Evolutionary conservation across 495 filamentous ascomycete genomes (phyloP), one percentile per base, ranked within the genome.

Genomic region (Penicillium waksmanii): DNA sequence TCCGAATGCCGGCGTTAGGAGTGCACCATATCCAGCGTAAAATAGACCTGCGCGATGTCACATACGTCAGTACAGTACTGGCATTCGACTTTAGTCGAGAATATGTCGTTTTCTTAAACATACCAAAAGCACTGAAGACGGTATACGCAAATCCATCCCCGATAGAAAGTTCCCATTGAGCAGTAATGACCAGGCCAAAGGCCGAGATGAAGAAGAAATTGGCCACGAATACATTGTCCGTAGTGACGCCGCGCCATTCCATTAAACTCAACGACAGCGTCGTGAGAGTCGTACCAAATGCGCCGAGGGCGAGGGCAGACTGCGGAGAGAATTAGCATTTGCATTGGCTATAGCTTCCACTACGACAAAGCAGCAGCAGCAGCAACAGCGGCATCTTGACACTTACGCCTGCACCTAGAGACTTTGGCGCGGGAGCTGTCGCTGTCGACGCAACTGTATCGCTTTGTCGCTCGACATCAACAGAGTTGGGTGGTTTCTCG

Each of bases 61-160:
- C 3, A 23, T 23, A 23, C 23, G 23, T 23, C 23, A 23, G 23
- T 23, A 23, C 23, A 3, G 23, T 2, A 2, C 23, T 23, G 4
- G 23, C 23, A 23, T 23, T n/a, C n/a, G n/a, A n/a, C n/a, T n/a
- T 23, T 23, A 23, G 23, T 23, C 23, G 23, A 23, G 23, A 23
- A 23, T 23, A 23, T 2, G 3, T 23, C 23, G 23, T 23, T 23
- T 23, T 1, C 21, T 23, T 23, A 2, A 23, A 23, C 65, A n/a
- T 31, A 66, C 65, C 74, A 52, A 82, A 81, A 33, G 79, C 78
- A 57, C 71, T 73, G 23, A 80, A 76, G 10, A 81, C 79, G 3
- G 80, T 84, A 36, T 84, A 83, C 6, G 76, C 74, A 46, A 80
- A 83, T 0, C 71, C 77, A 59, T 82, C 82, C 8, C 80, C 80